A percentile compares a stretch with the other conserved stretches of the same genome.
Evolutionary conservation across 2,329 filamentous ascomycete species (phyloP).

Genomic region (Xylariaceae sp.): DNA sequence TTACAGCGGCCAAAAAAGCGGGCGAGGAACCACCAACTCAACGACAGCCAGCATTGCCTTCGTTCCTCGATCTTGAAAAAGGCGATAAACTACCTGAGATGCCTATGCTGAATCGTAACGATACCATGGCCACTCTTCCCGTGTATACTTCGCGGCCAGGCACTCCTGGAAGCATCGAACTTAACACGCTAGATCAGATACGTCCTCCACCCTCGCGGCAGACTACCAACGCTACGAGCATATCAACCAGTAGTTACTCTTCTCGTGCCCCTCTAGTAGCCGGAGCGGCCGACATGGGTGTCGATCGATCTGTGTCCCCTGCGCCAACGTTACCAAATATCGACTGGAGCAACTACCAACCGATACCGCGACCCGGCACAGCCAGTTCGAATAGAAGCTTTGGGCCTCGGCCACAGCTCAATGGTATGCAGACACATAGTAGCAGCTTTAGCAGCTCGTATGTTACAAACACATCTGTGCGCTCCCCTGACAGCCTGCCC

Average conservation of each 20-base stretch:
- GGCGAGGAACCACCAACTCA: slow-evolving; percentile 58
- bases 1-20: slow-evolving; percentile 58
- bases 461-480: slow-evolving; percentile 34
- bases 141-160: slow-evolving; percentile 65
- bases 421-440: slow-evolving; percentile 32
- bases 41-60: slow-evolving; percentile 72
- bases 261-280: slow-evolving; percentile 68
- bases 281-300: slow-evolving; percentile 67
- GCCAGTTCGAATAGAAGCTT: slow-evolving; percentile 45
- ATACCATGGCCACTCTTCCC: slow-evolving; percentile 67
- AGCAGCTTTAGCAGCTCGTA: slow-evolving; percentile 31
- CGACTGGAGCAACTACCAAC: slow-evolving; percentile 38
- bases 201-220: slow-evolving; percentile 53
- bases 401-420: slow-evolving; percentile 33
- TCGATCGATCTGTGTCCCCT: slow-evolving; percentile 47
- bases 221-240: slow-evolving; percentile 54
- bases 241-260: slow-evolving; percentile 65
- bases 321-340: slow-evolving; percentile 45
- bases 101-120: slow-evolving; percentile 64
- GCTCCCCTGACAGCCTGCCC: slow-evolving; percentile 35
- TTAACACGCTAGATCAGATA: slow-evolving; percentile 58
- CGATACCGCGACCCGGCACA: slow-evolving; percentile 45
- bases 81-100: slow-evolving; percentile 61
- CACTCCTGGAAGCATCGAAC: slow-evolving; percentile 59
- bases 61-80: slow-evolving; percentile 55